phyloP scores from a whole-genome alignment of 2,329 filamentous ascomycete genomes.

The Fusarium ramigenum region DNA sequence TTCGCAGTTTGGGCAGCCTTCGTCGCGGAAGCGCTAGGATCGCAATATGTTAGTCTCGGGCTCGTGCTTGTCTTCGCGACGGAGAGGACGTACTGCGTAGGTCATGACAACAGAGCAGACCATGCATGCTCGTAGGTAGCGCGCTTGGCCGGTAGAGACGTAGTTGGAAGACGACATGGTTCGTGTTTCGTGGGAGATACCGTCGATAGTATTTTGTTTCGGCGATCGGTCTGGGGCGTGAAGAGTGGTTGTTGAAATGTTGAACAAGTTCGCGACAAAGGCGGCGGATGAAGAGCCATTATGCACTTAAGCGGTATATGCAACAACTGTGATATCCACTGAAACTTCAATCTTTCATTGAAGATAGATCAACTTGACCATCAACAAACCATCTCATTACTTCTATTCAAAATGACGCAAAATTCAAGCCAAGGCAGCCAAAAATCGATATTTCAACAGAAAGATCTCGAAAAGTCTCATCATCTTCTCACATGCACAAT shows the following conservation, averaged over 20 bases:
- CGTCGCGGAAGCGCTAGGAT: constrained; percentile 78
- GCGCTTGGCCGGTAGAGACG: constrained; percentile 78
- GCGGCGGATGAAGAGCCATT: constrained; percentile 6
- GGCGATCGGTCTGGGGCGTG: neutral
- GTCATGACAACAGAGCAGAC: constrained; percentile 96
- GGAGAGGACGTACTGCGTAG: constrained; percentile 65
- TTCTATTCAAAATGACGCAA: constrained; percentile 35
- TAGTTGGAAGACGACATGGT: constrained; percentile 64
- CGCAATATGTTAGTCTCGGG: constrained; percentile 15
- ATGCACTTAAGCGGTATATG: constrained; percentile 38
- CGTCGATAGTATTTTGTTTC: neutral
- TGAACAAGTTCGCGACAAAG: constrained; percentile 16
- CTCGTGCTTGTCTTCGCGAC: neutral
- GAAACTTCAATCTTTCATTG: constrained; percentile 6
- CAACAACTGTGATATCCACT: constrained; percentile 16
- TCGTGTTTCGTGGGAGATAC: neutral
- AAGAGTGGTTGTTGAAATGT: constrained; percentile 2
- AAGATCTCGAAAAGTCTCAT: constrained; percentile 52
- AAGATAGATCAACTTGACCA: constrained; percentile 10
- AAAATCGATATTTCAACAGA: constrained; percentile 44
- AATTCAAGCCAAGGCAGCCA: constrained; percentile 22
- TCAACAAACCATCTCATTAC: neutral
- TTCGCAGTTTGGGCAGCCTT: constrained; percentile 97
- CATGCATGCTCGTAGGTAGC: constrained; percentile 96
- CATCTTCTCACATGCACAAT: constrained; percentile 63